Evolutionary conservation across 371 early-diverging fungal genomes (phyloP).

Genomic region (Lichtheimia corymbifera): DNA sequence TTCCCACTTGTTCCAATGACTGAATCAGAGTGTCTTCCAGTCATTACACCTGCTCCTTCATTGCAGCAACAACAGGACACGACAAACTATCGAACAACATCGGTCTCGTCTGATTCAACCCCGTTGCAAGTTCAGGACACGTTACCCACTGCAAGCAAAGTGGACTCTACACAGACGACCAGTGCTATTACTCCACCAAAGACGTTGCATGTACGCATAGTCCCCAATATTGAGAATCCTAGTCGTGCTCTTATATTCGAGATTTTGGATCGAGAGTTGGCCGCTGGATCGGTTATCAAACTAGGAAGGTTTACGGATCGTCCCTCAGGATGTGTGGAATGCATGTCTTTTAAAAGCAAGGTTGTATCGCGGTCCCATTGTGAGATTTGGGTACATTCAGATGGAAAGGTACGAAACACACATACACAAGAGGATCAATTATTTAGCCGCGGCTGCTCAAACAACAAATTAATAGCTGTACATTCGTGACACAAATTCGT

Average conservation of each 20-base stretch:
- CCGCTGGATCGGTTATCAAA: constrained; percentile 68
- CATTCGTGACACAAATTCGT: constrained; percentile 91
- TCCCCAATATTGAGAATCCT: constrained; percentile 75
- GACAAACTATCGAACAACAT: background rate
- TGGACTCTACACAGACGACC: background rate
- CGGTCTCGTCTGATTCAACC: no score
- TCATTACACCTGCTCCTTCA: constrained; percentile 1
- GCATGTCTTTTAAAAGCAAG: constrained; percentile 89
- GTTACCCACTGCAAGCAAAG: background rate
- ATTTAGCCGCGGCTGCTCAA: background rate
- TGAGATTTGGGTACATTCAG: constrained; percentile 83
- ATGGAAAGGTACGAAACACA: constrained; percentile 25
- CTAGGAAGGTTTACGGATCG: constrained; percentile 84
- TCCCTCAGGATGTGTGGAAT: constrained; percentile 50
- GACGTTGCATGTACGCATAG: constrained; percentile 68
- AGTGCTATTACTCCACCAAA: background rate
- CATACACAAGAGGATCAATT: background rate
- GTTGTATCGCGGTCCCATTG: constrained; percentile 95
- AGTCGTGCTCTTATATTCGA: constrained; percentile 78
- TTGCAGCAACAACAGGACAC: constrained; percentile 2
- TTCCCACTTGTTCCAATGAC: constrained; percentile 1
- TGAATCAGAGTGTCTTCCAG: constrained; percentile 11
- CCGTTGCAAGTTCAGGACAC: no score
- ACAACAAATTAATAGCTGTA: constrained; percentile 60
- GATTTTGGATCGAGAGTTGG: constrained; percentile 78